These are phyloP conservation scores for Ehretia macrophylla DNA, from an alignment of 257 asterid genomes.

Conservation along the genomic window DNA sequence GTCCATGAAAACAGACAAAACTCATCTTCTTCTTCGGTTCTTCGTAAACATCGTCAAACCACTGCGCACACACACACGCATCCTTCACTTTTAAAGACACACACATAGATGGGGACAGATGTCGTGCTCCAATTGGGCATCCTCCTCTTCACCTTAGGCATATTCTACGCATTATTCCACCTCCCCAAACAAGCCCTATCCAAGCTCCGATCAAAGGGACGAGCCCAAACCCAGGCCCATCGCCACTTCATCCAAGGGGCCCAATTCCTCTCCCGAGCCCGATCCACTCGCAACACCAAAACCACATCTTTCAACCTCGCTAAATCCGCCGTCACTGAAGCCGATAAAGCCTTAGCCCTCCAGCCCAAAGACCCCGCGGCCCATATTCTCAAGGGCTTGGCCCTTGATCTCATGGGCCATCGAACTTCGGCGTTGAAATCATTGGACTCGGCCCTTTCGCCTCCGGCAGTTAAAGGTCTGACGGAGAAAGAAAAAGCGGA, in stretches of 20 bases:
- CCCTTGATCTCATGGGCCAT: constrained; percentile 65
- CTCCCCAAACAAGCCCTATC: constrained; percentile 60
- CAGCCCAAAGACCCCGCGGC: constrained; percentile 83
- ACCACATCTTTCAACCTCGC: constrained; percentile 54
- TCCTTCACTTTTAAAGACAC: background rate
- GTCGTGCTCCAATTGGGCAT: constrained; percentile 41
- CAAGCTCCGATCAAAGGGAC: constrained; percentile 54
- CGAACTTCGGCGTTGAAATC: constrained; percentile 60
- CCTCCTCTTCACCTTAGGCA: constrained; percentile 48
- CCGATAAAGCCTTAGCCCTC: constrained; percentile 63
- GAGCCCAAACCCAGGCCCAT: constrained; percentile 58
- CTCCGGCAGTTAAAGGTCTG: constrained; percentile 61
- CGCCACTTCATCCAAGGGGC: constrained; percentile 87
- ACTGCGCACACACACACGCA: no score
- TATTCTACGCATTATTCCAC: constrained; percentile 52
- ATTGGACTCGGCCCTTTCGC: constrained; percentile 58
- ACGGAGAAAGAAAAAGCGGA: constrained; percentile 60
- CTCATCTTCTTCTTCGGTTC: background rate
- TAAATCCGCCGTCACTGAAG: constrained; percentile 68
- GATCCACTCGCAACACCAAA: constrained; percentile 42
- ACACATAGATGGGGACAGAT: constrained; percentile 41
- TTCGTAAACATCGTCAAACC: constrained; percentile 1
- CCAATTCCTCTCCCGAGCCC: constrained; percentile 71
- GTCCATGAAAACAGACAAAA: no score
- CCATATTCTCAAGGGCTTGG: constrained; percentile 78